A percentile compares a stretch with the other conserved stretches of the same genome.
phyloP scores from a whole-genome alignment of 805 yeast genomes.

The Lachancea waltii region DNA sequence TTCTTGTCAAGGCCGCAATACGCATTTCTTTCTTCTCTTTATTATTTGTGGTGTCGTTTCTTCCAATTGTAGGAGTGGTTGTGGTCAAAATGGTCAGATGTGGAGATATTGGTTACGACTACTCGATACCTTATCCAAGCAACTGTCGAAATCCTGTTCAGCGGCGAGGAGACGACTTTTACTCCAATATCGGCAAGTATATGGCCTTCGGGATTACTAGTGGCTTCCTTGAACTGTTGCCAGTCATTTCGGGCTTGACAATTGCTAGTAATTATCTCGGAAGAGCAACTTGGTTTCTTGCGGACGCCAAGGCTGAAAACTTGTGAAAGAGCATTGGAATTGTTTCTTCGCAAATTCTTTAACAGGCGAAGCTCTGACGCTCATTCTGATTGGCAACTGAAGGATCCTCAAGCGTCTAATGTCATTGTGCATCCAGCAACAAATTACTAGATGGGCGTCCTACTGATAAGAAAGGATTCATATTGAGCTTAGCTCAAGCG shows the following conservation, averaged over 20 bases:
- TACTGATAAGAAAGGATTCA: no score
- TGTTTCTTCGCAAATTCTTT: no score
- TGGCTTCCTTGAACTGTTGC: slow-evolving; percentile 24
- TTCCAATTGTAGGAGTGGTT: slow-evolving; percentile 32
- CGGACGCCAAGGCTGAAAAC: no score
- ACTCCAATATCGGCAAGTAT: slow-evolving; percentile 19
- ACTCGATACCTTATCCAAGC: slow-evolving; percentile 5
- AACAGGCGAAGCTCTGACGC: no score
- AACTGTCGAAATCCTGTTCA: slow-evolving; percentile 1
- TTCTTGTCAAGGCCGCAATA: slow-evolving; percentile 7
- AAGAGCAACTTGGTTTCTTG: no score
- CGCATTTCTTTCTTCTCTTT: background rate
- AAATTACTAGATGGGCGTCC: no score
- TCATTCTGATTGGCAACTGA: no score
- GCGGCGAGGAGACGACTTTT: slow-evolving; percentile 4
- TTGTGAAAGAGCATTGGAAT: no score
- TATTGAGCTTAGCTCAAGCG: no score
- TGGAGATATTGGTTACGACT: slow-evolving; percentile 22
- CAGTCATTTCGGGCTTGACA: slow-evolving; percentile 24
- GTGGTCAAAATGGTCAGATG: slow-evolving; percentile 21
- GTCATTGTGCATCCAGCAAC: no score
- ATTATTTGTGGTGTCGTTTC: slow-evolving; percentile 4
- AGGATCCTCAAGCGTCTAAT: no score
- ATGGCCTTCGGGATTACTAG: slow-evolving; percentile 27
- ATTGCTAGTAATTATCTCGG: slow-evolving; percentile 23